Conservation (phyloP, 2,329 filamentous ascomycete species). For the Rutstroemia sp. region DNA sequence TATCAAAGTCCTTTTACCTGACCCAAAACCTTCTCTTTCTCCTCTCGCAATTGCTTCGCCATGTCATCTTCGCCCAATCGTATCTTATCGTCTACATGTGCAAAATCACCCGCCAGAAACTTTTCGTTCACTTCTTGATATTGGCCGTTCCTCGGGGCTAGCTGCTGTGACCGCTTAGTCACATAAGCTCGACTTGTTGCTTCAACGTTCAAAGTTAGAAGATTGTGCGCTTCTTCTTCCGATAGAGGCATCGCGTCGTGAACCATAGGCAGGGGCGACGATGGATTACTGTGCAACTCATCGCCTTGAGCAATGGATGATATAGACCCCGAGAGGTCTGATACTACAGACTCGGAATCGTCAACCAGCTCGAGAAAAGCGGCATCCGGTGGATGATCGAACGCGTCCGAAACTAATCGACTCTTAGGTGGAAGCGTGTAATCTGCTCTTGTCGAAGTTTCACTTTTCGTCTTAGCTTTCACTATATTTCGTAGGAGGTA, state of each 20-base stretch:
- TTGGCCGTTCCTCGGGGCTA: not conserved
- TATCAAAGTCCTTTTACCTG: not conserved
- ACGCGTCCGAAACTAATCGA: not conserved
- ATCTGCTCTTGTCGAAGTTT: conserved; percentile 5
- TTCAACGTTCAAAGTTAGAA: conserved; percentile 19
- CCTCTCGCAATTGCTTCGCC: conserved; percentile 29
- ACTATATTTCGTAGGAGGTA: conserved; percentile 29
- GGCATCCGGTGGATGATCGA: not conserved
- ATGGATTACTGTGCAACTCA: conserved; percentile 17
- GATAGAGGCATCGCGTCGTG: conserved; percentile 15
- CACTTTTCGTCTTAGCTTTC: conserved; percentile 16
- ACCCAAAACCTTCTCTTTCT: conserved; percentile 21
- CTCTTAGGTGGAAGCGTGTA: conserved; percentile 1
- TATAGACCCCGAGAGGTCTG: conserved; percentile 1
- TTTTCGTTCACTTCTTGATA: conserved; percentile 34
- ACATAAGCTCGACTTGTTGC: conserved; percentile 7
- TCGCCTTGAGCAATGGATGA: not conserved
- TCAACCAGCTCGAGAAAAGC: conserved; percentile 5
- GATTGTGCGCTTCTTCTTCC: conserved; percentile 24
- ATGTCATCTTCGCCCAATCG: conserved; percentile 28
- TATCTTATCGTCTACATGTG: conserved; percentile 35
- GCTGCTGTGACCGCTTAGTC: not conserved
- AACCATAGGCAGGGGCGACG: conserved; percentile 5
- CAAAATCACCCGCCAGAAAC: conserved; percentile 32
- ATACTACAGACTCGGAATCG: conserved; percentile 14